Evolutionary conservation across 805 yeast genomes (phyloP).

Genomic region (Komagataella ulmi): DNA sequence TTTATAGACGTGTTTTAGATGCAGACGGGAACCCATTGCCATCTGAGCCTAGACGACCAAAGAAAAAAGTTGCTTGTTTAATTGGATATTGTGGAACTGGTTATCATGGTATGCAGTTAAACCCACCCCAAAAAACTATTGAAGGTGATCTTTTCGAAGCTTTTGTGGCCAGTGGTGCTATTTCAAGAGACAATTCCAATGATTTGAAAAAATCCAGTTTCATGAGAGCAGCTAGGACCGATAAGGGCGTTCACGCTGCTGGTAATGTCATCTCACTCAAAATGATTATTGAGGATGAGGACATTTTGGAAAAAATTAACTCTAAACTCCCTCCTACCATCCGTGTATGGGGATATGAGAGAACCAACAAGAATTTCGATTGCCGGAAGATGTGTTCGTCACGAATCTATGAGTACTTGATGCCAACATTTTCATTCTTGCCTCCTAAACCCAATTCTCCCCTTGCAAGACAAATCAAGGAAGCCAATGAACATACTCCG

Average conservation of each 20-base stretch:
- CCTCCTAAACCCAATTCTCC: conserved; percentile 78
- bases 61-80: conserved; percentile 80
- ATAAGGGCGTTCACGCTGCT: conserved; percentile 96
- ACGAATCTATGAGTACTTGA: conserved; percentile 85
- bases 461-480: conserved; percentile 44
- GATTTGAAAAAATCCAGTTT: conserved; percentile 83
- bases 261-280: conserved; percentile 83
- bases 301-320: conserved; percentile 65
- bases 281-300: conserved; percentile 71
- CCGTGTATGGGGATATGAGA: conserved; percentile 83
- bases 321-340: conserved; percentile 69
- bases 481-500: conserved; percentile 39
- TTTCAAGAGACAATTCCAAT: conserved; percentile 73
- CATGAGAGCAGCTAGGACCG: conserved; percentile 81
- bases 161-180: conserved; percentile 75
- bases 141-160: conserved; percentile 85
- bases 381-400: conserved; percentile 93
- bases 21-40: conserved; percentile 50
- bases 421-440: conserved; percentile 82
- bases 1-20: conserved; percentile 32
- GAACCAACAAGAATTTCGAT: conserved; percentile 85
- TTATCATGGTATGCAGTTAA: conserved; percentile 90
- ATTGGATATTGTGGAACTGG: conserved; percentile 95
- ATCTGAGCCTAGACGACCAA: conserved; percentile 56
- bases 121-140: conserved; percentile 79